Base-by-base conservation (phyloP, 306 rosid species). In the Astragalus membranaceus region DNA sequence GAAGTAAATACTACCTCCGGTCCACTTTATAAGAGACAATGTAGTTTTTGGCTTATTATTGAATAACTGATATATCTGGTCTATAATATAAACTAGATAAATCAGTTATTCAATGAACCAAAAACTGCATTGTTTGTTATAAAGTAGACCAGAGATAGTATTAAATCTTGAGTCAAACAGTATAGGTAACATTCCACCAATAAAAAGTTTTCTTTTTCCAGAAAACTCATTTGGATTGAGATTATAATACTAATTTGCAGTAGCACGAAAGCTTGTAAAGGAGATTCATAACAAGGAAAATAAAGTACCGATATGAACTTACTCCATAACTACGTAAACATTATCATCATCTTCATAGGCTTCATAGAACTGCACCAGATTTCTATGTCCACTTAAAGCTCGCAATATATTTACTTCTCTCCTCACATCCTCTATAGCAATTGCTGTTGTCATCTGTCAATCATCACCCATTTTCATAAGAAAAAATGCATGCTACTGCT, bases 361-460 rank as follows among this genome's bases (percentile, higher is more conserved):
- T 65, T 83, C 96, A 72, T 88, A 83, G 80, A 86, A 90, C 33
- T 86, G 90, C 85, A 88, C 96, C n/a, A 90, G 57, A 73, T 90
- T 90, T 74, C 76, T 76, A 58, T 90, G 96, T 65, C 96, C 96
- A 2, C 84, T 77, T 54, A 90, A 67, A 32, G 91, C 92, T 6
- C 87, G 80, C 54, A 90, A 75, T 69, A 90, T 90, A 80, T 85
- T 88, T 64, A 90, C 96, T 82, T 90, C 96, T 73, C 96, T 88
- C 66, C 88, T 78, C 9, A 86, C 92, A 78, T 90, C 96, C 73
- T 90, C 95, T 7, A 90, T 75, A 2, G 95, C 87, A 81, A 90
- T 88, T n/a, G 88, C 82, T 37, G 96, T 90, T 29, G 95, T 82
- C 96, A 90, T 86, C 96, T 90, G 88, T 75, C 67, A 77, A 78